Evolutionary conservation across 306 rosid species (phyloP), one percentile per base, ranked within the genome.

Genomic region (Quillaja saponaria): DNA sequence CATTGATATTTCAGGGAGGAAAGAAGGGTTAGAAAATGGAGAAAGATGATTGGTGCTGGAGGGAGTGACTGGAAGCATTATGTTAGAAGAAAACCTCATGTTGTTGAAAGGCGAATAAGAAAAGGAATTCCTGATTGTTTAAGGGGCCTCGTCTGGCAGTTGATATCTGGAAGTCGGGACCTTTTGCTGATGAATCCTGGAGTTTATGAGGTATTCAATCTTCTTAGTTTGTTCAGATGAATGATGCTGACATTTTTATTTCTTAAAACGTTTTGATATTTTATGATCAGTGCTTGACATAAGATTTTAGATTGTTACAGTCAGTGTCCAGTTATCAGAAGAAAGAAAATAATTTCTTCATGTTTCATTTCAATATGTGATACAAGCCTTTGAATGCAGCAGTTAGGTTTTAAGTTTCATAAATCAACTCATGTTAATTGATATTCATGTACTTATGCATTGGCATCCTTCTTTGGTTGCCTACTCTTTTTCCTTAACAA

Each of bases 91-190:
- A 92, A 89, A 74, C 95, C 87, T 69, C 76, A 92, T 58, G 95
- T 92, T 68, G 96, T 92, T 69, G 85, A 81, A 80, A 80, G 99
- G 78, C 95, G 99, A 18, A 89, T 92, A 71, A 84, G 96, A 73
- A 89, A 92, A 87, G 99, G 99, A 68, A 92, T 92, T 78, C 99
- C 99, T 40, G 99, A 92, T 87, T 92, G 99, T 80, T 83, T 92
- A 76, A 81, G 96, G 67, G 99, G 99, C 34, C 95, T 89, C 42
- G 99, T 92, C 34, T 92, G 99, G 99, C 99, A 92, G 80, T 76
- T 92, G 83, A 89, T 92, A 71, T 92, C 99, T 57, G 99, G 95
- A 76, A 89, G 99, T 76, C 85, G 95, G 46, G 99, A 92, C 71
- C 90, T 92, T 49, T 73, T 92, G 78, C 82, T 92, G 79, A 92